phyloP scores from a whole-genome alignment of 2,329 filamentous ascomycete species.

The Shiraia sp. region DNA sequence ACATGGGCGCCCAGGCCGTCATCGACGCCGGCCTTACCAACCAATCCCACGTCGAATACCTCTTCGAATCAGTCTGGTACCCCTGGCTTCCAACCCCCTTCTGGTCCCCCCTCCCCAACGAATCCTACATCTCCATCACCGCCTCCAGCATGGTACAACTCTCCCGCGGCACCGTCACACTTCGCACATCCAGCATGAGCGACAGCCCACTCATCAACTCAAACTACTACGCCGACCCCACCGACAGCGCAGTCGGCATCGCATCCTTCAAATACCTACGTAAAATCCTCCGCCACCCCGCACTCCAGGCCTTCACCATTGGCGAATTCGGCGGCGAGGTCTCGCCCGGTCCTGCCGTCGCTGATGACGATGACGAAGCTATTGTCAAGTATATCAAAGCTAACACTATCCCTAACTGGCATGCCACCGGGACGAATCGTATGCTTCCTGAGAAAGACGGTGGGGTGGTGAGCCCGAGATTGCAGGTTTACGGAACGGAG shows the following conservation, averaged over 20 bases:
- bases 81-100: conserved; percentile 29
- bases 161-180: conserved; percentile 44
- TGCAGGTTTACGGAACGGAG: conserved; percentile 39
- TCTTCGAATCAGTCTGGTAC: conserved; percentile 30
- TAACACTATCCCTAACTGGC: conserved; percentile 30
- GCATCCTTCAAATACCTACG: conserved; percentile 39
- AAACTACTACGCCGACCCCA: conserved; percentile 38
- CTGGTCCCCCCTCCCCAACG: conserved; percentile 37
- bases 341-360: conserved; percentile 28
- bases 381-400: conserved; percentile 31
- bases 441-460: conserved; percentile 36
- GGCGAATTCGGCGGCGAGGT: conserved; percentile 31
- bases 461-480: conserved; percentile 34
- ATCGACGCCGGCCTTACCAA: conserved; percentile 23
- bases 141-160: conserved; percentile 28
- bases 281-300: conserved; percentile 25
- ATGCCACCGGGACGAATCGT: conserved; percentile 41
- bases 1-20: conserved; percentile 20
- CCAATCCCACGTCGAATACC: conserved; percentile 34
- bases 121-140: conserved; percentile 41
- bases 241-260: conserved; percentile 40
- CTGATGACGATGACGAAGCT: conserved; percentile 32
- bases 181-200: conserved; percentile 30
- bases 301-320: conserved; percentile 22
- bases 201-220: conserved; percentile 42